These are phyloP conservation scores for Neopestalotiopsis sp. DNA, from an alignment of 2,329 filamentous ascomycete genomes.

Conservation along the genomic window DNA sequence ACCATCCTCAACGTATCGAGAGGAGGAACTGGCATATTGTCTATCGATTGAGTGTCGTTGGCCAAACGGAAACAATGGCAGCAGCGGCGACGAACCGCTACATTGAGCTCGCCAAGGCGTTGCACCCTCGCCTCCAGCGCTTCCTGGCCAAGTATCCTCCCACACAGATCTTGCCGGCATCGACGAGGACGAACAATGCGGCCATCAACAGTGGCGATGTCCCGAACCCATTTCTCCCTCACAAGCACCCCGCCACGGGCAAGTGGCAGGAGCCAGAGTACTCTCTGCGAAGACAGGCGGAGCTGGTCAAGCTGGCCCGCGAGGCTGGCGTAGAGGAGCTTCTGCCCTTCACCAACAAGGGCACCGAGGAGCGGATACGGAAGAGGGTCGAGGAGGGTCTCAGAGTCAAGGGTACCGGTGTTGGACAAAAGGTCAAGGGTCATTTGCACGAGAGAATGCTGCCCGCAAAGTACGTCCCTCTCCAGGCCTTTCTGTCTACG, in stretches of 20 bases:
- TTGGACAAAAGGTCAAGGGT: conserved; percentile 93
- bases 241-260: conserved; percentile 78
- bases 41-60: too few relatives aligned
- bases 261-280: conserved; percentile 84
- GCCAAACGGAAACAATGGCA: not conserved
- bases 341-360: conserved; percentile 78
- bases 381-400: conserved; percentile 79
- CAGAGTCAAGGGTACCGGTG: conserved; percentile 89
- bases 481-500: not conserved
- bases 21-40: not conserved
- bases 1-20: not conserved
- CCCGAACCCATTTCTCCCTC: conserved; percentile 79
- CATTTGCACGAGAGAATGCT: conserved; percentile 90
- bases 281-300: conserved; percentile 86
- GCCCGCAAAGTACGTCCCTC: conserved; percentile 66
- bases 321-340: conserved; percentile 81
- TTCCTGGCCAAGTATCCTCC: conserved; percentile 94
- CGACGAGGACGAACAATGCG: conserved; percentile 32
- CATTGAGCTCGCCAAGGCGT: conserved; percentile 68
- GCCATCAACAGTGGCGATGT: conserved; percentile 40
- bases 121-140: conserved; percentile 78
- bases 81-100: conserved; percentile 36
- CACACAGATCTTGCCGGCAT: conserved; percentile 57
- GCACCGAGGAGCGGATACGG: conserved; percentile 71
- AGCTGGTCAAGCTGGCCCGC: conserved; percentile 84